Evolutionary conservation across 176 grass and related monocot species (phyloP), one percentile per base, ranked within the genome.

Genomic region (Musa beccarii): DNA sequence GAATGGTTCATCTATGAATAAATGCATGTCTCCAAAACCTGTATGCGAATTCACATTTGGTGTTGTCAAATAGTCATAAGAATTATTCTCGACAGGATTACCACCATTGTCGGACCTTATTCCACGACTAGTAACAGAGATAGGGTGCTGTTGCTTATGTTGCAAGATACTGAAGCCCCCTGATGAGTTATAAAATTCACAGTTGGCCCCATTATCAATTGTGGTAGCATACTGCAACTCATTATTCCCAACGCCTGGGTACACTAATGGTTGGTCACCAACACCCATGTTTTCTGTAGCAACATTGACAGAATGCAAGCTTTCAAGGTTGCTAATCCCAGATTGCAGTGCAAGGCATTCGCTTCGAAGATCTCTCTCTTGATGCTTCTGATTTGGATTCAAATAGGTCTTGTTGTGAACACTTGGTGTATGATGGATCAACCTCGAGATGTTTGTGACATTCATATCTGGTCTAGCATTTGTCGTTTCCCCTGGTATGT

Each of bases 391-490:
- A 86, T 76, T 72, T 78, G 79, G 79, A 68, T 71, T 78, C 26
- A 69, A 68, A 71, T 29, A 69, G 1, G 2, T 68, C 68, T 59
- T 79, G 59, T 80, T 79, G 53, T 86, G 73, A 54, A 92, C 79
- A 74, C 3, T 74, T 22, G 63, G 61, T 59, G 81, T 69, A 77
- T 86, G 89, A 80, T 80, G 63, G 78, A 22, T 62, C 76, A 76
- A 54, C 61, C 75, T 67, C 50, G 77, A 75, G 25, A 81, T 80
- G 76, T 75, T 61, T 56, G 78, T 52, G 80, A 26, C 66, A 34
- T 93, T 87, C 81, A 89, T 90, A 81, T 90, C 86, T 50, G 79
- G 76, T 79, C 87, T 90, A 64, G 79, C 57, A 88, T 76, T 90
- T 82, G 81, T 66, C 54, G 78, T 81, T 75, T 80, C 79, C 63